These are phyloP conservation scores for Coniochaeta ligniaria DNA, from an alignment of 2,329 filamentous ascomycete species.

Conservation along the genomic window DNA sequence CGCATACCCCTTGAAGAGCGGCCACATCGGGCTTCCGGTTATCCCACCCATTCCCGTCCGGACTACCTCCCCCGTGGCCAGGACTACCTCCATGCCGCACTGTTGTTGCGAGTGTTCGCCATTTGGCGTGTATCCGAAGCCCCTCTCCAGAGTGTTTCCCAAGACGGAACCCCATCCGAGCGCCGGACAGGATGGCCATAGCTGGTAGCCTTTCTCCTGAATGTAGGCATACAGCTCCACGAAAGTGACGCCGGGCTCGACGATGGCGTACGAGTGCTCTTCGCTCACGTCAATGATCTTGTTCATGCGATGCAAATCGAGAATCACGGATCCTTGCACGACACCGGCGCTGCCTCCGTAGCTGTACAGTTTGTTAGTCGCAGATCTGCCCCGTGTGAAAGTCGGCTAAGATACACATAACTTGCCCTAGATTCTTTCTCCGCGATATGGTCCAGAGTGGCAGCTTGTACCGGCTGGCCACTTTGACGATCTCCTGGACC, in stretches of 20 bases:
- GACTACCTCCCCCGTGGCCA: constrained; percentile 33
- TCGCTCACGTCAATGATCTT: constrained; percentile 33
- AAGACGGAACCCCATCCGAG: constrained; percentile 38
- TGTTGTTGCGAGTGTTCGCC: constrained; percentile 36
- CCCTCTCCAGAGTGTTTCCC: constrained; percentile 35
- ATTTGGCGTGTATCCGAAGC: constrained; percentile 27
- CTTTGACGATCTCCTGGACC: constrained; percentile 20
- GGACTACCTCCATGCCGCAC: constrained; percentile 35
- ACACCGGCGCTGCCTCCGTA: constrained; percentile 33
- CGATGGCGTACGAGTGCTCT: constrained; percentile 33
- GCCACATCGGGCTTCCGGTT: background rate
- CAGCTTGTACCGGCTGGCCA: constrained; percentile 20
- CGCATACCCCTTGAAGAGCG: background rate
- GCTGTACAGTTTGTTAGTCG: constrained; percentile 10
- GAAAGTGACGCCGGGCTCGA: constrained; percentile 37
- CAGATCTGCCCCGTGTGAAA: background rate
- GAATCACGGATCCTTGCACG: constrained; percentile 26
- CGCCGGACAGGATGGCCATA: constrained; percentile 37
- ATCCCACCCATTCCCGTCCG: constrained; percentile 34
- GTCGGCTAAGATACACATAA: constrained; percentile 10
- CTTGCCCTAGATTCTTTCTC: constrained; percentile 30
- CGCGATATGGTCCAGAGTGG: constrained; percentile 12
- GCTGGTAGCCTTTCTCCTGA: constrained; percentile 24
- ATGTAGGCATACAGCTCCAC: constrained; percentile 32
- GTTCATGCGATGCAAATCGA: constrained; percentile 35